Evolutionary conservation across 2,329 filamentous ascomycete genomes (phyloP), one percentile per base, ranked within the genome.

Genomic region (Reticulascus tulasneorum): DNA sequence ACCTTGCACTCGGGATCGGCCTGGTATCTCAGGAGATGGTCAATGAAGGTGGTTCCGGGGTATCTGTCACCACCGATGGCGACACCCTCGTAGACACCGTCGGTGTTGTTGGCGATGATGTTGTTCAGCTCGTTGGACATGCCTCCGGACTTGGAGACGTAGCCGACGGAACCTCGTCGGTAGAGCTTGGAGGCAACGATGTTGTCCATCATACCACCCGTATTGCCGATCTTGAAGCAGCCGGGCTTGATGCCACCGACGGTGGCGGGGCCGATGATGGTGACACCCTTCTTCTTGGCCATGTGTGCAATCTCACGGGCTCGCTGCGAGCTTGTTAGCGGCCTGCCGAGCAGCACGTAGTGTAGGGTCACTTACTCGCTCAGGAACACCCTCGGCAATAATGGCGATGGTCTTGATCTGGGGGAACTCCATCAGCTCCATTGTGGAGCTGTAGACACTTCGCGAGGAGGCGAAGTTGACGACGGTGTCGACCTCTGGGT

Each of bases 91-190:
- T 94, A 91, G 38, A 98, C 93, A 79, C 93, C 93, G 63, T 98
- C 89, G 56, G 93, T 96, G 67, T 78, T 94, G 66, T 95, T 85
- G 40, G 90, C 79, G 59, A 98, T 86, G 67, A 98, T 97, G 82
- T 98, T 98, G 85, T 98, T 98, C 59, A 98, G 74, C 77, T 98
- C 93, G 79, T 98, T 98, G 69, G 93, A 97, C 93, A 98, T 98
- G 73, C 93, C 93, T 63, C 93, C 93, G 41, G 93, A 98, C 79
- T 98, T 98, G 78, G 91, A 97, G 68, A 98, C 93, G 69, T 98
- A 98, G 56, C 88, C 93, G 51, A 98, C 90, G 54, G 93, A 97
- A 56, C 93, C 93, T 73, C 93, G 93, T 70, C 93, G 91, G 83
- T 98, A 98, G 45, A 98, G 87, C 83, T 98, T 98, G 65, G 93